Evolutionary conservation across 2,329 filamentous ascomycete species (phyloP), one percentile per base, ranked within the genome.

Genomic region (Xylariaceae sp.): DNA sequence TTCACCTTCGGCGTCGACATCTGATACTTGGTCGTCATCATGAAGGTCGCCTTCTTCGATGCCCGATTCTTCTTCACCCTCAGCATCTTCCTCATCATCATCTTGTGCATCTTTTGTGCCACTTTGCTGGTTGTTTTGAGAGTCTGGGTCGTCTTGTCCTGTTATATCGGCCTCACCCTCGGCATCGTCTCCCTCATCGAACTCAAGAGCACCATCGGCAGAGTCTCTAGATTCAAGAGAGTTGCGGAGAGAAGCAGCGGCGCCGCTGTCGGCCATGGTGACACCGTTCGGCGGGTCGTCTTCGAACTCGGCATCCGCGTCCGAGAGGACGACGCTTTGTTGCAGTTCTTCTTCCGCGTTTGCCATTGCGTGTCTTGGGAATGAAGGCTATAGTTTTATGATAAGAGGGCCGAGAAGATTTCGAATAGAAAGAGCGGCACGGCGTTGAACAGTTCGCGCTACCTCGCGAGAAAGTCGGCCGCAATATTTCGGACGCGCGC

Each of bases 311-410:
- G 53, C 56, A 29, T 62, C 58, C 17, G 65, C 67, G 37, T 71
- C 68, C 5, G 69, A 71, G 36, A 67, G 59, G 44, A 70, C 58
- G 27, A 65, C 67, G 51, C 70, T 74, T 46, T 72, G 68, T 47
- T 75, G 72, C 36, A 74, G 60, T 52, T 75, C 68, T 38, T 77
- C 71, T 51, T 75, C 66, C 35, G 67, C 63, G 46, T 64, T 72
- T 33, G 65, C 56, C 67, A 73, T 73, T 29, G 44, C 33, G 13
- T 22, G 21, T 27, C 12, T 18, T 32, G 30, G 14, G 32, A 29
- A 34, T 23, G 31, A 29, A 29, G 17, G 19, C 18, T 17, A 28
- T 29, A 31, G 16, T 29, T 27, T 30, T n/a, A n/a, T n/a, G n/a
- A n/a, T n/a, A n/a, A 13, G 24, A 26, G 24, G 12, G 24, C 24